These are phyloP conservation scores for Corrigiola litoralis DNA, from an alignment of 179 eudicot species.

Conservation along the genomic window DNA sequence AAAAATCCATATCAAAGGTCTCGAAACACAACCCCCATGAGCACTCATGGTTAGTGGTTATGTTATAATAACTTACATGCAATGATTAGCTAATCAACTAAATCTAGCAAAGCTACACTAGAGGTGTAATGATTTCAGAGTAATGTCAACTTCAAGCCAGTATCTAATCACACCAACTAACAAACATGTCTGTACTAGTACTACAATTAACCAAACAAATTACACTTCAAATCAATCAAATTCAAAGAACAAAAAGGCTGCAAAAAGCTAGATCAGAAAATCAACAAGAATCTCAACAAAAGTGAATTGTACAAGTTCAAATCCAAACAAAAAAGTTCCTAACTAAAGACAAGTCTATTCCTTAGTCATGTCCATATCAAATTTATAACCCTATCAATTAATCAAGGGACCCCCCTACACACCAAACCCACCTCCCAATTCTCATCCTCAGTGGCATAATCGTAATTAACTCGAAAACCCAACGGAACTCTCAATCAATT, in stretches of 20 bases:
- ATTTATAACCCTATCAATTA: not conserved
- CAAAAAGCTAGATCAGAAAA: conserved; percentile 16
- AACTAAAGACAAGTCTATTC: conserved; percentile 24
- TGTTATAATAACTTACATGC: too few species aligned
- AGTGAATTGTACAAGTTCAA: conserved; percentile 25
- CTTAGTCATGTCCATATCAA: conserved; percentile 25
- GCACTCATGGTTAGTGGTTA: too few species aligned
- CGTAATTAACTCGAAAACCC: too few species aligned
- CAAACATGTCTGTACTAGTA: too few species aligned
- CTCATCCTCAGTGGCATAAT: conserved; percentile 25
- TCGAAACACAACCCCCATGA: too few species aligned
- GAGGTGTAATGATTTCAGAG: not conserved
- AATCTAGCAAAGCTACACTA: too few species aligned
- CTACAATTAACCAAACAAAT: too few species aligned
- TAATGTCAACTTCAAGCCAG: not conserved
- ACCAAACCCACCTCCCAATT: too few species aligned
- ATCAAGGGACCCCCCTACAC: too few species aligned
- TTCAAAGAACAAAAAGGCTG: not conserved
- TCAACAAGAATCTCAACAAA: conserved; percentile 30
- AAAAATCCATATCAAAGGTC: too few species aligned
- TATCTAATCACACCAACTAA: not conserved
- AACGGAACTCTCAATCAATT: conserved; percentile 1
- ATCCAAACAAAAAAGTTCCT: conserved; percentile 25
- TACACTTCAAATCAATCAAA: conserved; percentile 15
- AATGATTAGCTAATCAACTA: too few species aligned